phyloP scores from a whole-genome alignment of 176 grass and related monocot species.

The Pontederia crassipes region DNA sequence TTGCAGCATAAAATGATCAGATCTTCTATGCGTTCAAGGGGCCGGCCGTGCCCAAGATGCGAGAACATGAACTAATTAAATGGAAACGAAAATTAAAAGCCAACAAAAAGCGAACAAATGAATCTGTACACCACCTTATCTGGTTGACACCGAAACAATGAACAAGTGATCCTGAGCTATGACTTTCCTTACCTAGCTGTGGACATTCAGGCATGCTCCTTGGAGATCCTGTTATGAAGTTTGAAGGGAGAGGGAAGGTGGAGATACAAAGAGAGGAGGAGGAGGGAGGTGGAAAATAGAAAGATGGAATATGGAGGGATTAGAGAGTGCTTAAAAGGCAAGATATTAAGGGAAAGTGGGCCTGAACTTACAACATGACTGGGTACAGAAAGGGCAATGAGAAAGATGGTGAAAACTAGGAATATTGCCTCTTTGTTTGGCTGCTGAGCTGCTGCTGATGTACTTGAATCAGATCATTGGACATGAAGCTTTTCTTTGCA shows the following conservation, averaged over 20 bases:
- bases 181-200: constrained; percentile 47
- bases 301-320: not conserved
- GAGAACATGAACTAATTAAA: not conserved
- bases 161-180: too few relatives aligned
- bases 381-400: not conserved
- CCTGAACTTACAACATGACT: not conserved
- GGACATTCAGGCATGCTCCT: constrained; percentile 85
- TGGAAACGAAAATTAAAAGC: too few relatives aligned
- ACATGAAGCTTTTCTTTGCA: too few relatives aligned
- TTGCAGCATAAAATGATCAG: too few relatives aligned
- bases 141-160: too few relatives aligned
- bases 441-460: not conserved
- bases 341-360: not conserved
- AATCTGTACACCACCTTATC: not conserved
- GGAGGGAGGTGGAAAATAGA: not conserved
- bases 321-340: not conserved
- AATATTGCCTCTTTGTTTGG: not conserved
- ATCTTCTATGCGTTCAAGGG: too few relatives aligned
- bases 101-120: too few relatives aligned
- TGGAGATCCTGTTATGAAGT: constrained; percentile 10
- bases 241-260: not conserved
- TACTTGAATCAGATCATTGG: not conserved
- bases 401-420: not conserved
- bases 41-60: too few relatives aligned
- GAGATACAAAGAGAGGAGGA: not conserved